Conservation (phyloP, 2,329 filamentous ascomycete species). For the Drechslerella dactyloides region DNA sequence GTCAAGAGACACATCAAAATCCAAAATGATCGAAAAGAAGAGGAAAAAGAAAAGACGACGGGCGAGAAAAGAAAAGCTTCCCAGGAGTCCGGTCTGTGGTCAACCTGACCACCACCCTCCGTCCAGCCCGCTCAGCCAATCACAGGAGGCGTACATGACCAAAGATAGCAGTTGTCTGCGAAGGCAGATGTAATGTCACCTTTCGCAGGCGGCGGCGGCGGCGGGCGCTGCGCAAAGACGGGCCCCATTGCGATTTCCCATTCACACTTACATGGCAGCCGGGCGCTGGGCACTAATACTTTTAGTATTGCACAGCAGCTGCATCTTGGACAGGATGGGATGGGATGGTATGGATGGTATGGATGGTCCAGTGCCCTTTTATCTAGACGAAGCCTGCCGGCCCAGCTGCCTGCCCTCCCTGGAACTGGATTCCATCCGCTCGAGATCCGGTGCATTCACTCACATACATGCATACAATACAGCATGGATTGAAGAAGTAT, state of each 20-base stretch:
- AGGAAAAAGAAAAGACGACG: too few relatives aligned
- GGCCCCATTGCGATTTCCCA: conserved; percentile 1
- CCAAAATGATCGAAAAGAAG: too few relatives aligned
- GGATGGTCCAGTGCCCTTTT: conserved; percentile 38
- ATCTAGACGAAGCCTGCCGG: conserved; percentile 20
- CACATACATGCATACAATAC: too few relatives aligned
- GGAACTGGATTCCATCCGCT: neutral
- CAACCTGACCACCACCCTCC: conserved; percentile 36
- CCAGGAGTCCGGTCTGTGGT: conserved; percentile 22
- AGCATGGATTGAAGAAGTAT: too few relatives aligned
- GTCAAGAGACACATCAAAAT: too few relatives aligned
- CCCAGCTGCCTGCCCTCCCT: conserved; percentile 21
- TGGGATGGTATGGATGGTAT: neutral
- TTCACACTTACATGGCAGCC: neutral
- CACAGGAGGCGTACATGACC: conserved; percentile 40
- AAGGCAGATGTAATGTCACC: conserved; percentile 49
- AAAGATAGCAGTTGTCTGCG: conserved; percentile 51
- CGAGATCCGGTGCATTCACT: too few relatives aligned
- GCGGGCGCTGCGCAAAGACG: neutral
- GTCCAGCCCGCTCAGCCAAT: conserved; percentile 29
- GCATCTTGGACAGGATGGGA: too few relatives aligned
- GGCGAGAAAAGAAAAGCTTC: neutral
- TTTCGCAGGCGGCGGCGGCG: conserved; percentile 45
- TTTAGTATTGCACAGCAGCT: too few relatives aligned
- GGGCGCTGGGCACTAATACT: too few relatives aligned